Evolutionary conservation across 495 filamentous ascomycete genomes (phyloP).

Genomic region (Lophiostoma macrostomum): DNA sequence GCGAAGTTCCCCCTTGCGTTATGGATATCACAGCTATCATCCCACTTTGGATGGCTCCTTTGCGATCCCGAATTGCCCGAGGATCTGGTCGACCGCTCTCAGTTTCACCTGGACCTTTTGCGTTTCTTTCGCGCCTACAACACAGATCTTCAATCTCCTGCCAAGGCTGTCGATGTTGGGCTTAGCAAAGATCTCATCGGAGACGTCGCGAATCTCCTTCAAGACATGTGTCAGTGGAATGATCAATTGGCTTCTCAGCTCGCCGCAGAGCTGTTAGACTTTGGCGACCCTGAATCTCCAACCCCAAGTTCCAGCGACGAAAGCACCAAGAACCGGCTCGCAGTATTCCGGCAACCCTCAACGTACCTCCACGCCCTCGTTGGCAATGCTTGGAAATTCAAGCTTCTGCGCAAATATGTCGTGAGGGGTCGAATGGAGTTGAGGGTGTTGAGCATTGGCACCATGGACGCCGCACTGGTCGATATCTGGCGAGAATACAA

Average conservation of each 20-base stretch:
- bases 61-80: background rate
- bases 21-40: slow-evolving; percentile 11
- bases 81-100: background rate
- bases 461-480: slow-evolving; percentile 71
- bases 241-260: slow-evolving; percentile 9
- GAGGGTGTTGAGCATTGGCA: slow-evolving; percentile 66
- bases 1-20: slow-evolving; percentile 5
- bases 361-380: slow-evolving; percentile 45
- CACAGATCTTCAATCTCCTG: slow-evolving; percentile 21
- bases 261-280: slow-evolving; percentile 21
- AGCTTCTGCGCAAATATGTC: slow-evolving; percentile 65
- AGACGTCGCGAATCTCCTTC: slow-evolving; percentile 7
- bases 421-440: slow-evolving; percentile 86
- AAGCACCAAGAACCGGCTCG: background rate
- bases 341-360: background rate
- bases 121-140: slow-evolving; percentile 21
- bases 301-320: background rate
- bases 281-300: slow-evolving; percentile 13
- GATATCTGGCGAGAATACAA: slow-evolving; percentile 56
- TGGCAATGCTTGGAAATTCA: slow-evolving; percentile 66
- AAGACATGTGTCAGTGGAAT: slow-evolving; percentile 15
- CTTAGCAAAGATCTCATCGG: slow-evolving; percentile 13
- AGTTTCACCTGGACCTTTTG: slow-evolving; percentile 13
- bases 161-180: slow-evolving; percentile 21
- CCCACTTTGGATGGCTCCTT: slow-evolving; percentile 5